These are phyloP conservation scores for Phytophthora ohioensis DNA, from an alignment of 352 stramenopile species.

Conservation along the genomic window DNA sequence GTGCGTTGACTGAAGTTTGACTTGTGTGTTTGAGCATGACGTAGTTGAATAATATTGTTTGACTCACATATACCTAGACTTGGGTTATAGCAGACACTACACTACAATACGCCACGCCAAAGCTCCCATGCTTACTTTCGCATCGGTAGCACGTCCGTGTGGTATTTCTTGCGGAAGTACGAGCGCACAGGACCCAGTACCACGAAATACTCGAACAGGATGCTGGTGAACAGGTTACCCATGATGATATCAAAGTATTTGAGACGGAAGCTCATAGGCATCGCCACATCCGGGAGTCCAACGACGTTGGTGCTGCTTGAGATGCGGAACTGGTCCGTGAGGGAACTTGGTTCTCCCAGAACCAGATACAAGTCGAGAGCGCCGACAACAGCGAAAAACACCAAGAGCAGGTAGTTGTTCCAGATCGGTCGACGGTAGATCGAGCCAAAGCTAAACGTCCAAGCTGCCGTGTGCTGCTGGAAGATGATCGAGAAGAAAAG, in stretches of 20 bases:
- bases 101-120: too few species aligned
- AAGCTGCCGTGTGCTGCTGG: slow-evolving; percentile 42
- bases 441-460: slow-evolving; percentile 56
- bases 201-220: slow-evolving; percentile 47
- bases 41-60: too few species aligned
- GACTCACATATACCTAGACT: too few species aligned
- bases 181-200: slow-evolving; percentile 49
- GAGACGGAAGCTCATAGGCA: slow-evolving; percentile 51
- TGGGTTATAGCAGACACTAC: too few species aligned
- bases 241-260: slow-evolving; percentile 47
- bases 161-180: slow-evolving; percentile 48
- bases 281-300: slow-evolving; percentile 51
- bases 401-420: slow-evolving; percentile 47
- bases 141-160: slow-evolving; percentile 45
- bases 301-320: slow-evolving; percentile 64
- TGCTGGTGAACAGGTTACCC: slow-evolving; percentile 36
- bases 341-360: slow-evolving; percentile 43
- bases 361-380: slow-evolving; percentile 50
- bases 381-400: slow-evolving; percentile 36
- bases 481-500: slow-evolving; percentile 45
- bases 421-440: slow-evolving; percentile 57
- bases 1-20: neutral
- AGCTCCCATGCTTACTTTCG: slow-evolving; percentile 23
- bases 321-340: slow-evolving; percentile 64
- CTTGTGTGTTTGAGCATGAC: too few species aligned